Conservation (phyloP, 805 yeast species). For the Osmozyma mogii region DNA sequence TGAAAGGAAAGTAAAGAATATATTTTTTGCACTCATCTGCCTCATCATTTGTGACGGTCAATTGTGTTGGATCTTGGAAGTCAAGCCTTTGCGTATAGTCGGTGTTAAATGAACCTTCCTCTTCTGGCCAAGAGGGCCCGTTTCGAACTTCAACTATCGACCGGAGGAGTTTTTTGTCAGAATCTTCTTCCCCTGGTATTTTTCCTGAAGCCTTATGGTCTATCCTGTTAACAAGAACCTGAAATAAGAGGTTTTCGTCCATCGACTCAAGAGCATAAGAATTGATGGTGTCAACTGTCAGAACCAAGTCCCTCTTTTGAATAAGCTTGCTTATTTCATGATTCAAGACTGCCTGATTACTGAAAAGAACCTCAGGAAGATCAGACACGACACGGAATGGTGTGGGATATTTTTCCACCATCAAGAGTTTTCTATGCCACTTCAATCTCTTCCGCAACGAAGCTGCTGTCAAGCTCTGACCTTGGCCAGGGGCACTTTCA, state of each 20-base stretch:
- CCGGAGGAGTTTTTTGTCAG: conserved; percentile 4
- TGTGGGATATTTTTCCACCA: conserved; percentile 29
- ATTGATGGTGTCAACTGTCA: conserved; percentile 15
- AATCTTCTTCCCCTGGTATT: not conserved
- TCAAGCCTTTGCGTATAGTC: conserved; percentile 34
- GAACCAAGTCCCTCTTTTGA: conserved; percentile 1
- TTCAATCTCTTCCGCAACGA: conserved; percentile 26
- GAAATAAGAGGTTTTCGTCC: conserved; percentile 32
- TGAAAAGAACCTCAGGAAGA: conserved; percentile 29
- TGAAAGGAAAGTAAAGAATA: conserved; percentile 38
- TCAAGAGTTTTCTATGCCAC: conserved; percentile 20
- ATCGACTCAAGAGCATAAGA: conserved; percentile 19
- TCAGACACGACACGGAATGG: conserved; percentile 28
- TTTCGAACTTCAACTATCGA: conserved; percentile 35
- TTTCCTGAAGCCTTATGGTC: conserved; percentile 12
- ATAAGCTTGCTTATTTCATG: conserved; percentile 22
- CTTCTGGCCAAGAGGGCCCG: conserved; percentile 33
- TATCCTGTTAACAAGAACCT: conserved; percentile 29
- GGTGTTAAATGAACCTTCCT: conserved; percentile 30
- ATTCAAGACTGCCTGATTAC: conserved; percentile 23
- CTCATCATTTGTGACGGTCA: conserved; percentile 36
- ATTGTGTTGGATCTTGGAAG: conserved; percentile 37
- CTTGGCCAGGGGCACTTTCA: conserved; percentile 12
- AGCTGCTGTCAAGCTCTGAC: conserved; percentile 18
- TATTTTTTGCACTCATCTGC: conserved; percentile 21